Evolutionary conservation across 2,329 filamentous ascomycete genomes (phyloP).

Genomic region (Thelonectria blattea): DNA sequence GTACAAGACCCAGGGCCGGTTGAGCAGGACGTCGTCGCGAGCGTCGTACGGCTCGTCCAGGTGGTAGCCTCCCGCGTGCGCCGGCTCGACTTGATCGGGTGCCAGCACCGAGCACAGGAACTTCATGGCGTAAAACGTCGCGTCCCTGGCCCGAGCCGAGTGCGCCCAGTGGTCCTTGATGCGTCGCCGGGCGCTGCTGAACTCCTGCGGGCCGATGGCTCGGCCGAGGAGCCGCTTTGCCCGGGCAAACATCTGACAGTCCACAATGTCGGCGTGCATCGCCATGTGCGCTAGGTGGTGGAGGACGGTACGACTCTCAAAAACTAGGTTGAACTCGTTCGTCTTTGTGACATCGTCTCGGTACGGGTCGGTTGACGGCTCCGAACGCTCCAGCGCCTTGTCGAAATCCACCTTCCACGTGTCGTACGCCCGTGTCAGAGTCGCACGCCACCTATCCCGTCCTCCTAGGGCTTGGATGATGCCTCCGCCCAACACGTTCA

Average conservation of each 20-base stretch:
- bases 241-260: conserved; percentile 93
- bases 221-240: conserved; percentile 85
- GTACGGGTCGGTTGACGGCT: conserved; percentile 59
- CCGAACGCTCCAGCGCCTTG: conserved; percentile 71
- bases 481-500: conserved; percentile 77
- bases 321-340: conserved; percentile 69
- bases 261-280: conserved; percentile 96
- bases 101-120: conserved; percentile 87
- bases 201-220: conserved; percentile 81
- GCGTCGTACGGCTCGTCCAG: conserved; percentile 72
- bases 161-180: conserved; percentile 92
- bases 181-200: conserved; percentile 77
- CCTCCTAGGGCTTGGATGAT: conserved; percentile 82
- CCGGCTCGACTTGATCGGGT: conserved; percentile 50
- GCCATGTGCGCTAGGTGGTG: conserved; percentile 97
- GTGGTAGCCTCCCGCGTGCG: conserved; percentile 47
- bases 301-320: conserved; percentile 86
- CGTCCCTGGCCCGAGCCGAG: conserved; percentile 85
- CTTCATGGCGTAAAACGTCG: conserved; percentile 88
- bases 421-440: conserved; percentile 87
- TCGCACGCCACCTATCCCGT: conserved; percentile 87
- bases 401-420: conserved; percentile 95
- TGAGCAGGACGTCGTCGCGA: conserved; percentile 86
- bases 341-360: conserved; percentile 63
- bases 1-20: conserved; percentile 94